Base-by-base conservation (phyloP, 257 asterid genomes). In the Datura wrightii region DNA sequence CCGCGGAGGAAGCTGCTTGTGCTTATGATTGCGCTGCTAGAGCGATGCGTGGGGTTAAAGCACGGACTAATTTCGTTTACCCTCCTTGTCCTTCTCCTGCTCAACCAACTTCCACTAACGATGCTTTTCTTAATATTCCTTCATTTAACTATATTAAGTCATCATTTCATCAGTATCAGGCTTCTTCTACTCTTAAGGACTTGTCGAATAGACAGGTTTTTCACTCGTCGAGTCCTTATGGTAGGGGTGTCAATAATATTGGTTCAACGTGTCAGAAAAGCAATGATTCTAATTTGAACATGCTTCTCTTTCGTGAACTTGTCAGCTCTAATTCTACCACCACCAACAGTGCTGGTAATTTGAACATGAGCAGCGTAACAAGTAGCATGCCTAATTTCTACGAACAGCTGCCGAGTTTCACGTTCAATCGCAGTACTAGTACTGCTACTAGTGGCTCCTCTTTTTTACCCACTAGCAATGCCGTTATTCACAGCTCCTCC, bases 1-100 rank as follows among this genome's bases (percentile, higher is more conserved):
- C 97, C 36, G 98, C 98, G 16, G 98, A 94, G 87, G 99, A 93
- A 83, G 99, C 99, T 1, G 99, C 99, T 4, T 92, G 94, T 55
- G 99, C 99, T 7, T 95, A 95, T 79, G 99, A 95, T 89, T 87
- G 93, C 62, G 99, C 99, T 3, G 99, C 98, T 11, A 89, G 97
- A n/a, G 93, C 98, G 39, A 96, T 96, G 99, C 95, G 99, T 7
- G 99, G 99, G 34, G 92, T 82, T 1, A 94, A 94, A 74, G 99
- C 99, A 0, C 85, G 97, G 18, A 96, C 99, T 1, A 96, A 96
- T 87, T 96, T 96, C 52, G 92, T 91, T 0, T 96, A 96, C 90
- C 96, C 99, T 7, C 82, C 86, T 36, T 65, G 44, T 34, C 53
- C 93, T 14, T 90, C 90, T 37, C 19, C 85, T 37, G 13, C 69